Conservation (phyloP, 139 green algal genomes). For the Chlamydomonas incerta region DNA sequence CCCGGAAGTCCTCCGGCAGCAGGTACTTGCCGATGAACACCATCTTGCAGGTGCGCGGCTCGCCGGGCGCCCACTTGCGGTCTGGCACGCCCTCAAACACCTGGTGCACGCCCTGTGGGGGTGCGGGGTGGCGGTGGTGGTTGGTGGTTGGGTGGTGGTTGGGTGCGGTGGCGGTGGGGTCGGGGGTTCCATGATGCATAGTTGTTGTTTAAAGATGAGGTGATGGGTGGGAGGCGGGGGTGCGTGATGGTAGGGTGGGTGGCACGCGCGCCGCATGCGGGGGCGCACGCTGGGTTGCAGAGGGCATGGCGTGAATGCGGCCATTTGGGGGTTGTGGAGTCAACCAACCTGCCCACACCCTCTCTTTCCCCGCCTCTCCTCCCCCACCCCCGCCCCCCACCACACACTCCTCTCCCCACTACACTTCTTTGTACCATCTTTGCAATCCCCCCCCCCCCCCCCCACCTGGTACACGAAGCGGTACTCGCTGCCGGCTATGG, state of each 20-base stretch:
- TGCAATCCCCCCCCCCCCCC: neutral
- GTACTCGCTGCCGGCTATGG: slow-evolving; percentile 78
- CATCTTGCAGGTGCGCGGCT: slow-evolving; percentile 80
- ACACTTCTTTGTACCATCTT: neutral
- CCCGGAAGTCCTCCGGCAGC: slow-evolving; percentile 73
- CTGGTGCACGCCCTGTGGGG: slow-evolving; percentile 88
- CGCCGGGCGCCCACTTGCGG: slow-evolving; percentile 77
- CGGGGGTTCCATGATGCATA: no score
- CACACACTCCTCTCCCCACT: no score
- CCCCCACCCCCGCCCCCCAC: no score
- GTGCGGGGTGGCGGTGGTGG: neutral
- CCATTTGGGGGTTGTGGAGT: no score
- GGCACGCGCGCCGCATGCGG: no score
- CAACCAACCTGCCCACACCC: no score
- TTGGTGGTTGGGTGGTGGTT: neutral
- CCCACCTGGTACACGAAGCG: slow-evolving; percentile 92
- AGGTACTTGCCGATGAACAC: slow-evolving; percentile 91
- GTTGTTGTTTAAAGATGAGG: no score
- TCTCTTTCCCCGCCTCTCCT: neutral
- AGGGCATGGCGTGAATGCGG: no score
- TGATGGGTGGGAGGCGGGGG: no score
- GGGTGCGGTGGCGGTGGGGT: no score
- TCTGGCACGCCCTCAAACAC: slow-evolving; percentile 94
- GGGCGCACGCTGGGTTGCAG: no score
- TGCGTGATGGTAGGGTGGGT: no score